phyloP scores from a whole-genome alignment of 129 eudicot species.

The Flaveria trinervia region DNA sequence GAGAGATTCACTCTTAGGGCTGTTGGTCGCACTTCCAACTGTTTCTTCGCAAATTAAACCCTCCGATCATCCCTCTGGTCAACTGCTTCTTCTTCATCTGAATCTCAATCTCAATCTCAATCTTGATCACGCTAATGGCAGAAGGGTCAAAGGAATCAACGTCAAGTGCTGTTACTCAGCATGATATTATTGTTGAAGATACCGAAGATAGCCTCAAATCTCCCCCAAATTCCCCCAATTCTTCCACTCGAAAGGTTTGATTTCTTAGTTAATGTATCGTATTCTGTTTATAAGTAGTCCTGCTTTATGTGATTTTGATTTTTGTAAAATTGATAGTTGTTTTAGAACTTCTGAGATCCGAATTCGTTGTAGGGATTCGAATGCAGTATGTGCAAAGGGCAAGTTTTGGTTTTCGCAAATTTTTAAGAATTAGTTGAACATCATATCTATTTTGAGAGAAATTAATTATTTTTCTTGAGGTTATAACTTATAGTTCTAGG shows the following conservation, averaged over 20 bases:
- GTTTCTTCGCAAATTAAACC: conserved; percentile 6
- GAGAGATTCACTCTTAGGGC: background rate
- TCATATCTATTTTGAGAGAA: background rate
- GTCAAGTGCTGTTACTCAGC: conserved; percentile 41
- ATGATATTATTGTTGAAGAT: conserved; percentile 55
- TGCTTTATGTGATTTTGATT: background rate
- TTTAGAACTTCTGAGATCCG: conserved; percentile 23
- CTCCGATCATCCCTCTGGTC: conserved; percentile 21
- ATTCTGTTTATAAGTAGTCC: background rate
- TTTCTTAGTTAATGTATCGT: background rate
- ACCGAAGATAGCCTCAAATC: conserved; percentile 72
- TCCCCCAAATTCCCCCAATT: conserved; percentile 71
- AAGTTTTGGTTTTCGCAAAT: background rate
- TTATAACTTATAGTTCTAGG: background rate
- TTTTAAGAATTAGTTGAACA: background rate
- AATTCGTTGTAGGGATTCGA: conserved; percentile 27
- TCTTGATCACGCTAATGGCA: conserved; percentile 38
- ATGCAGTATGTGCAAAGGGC: background rate
- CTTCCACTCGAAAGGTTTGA: conserved; percentile 96
- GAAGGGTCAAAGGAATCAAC: conserved; percentile 71
- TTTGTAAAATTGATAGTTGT: conserved; percentile 18
- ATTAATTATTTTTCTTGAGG: conserved; percentile 2
- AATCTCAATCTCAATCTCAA: conserved; percentile 13
- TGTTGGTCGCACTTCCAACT: conserved; percentile 28
- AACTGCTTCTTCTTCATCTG: background rate